Evolutionary conservation across 768 basidiomycete species (phyloP), one percentile per base, ranked within the genome.

Genomic region (Tulasnella sp.): DNA sequence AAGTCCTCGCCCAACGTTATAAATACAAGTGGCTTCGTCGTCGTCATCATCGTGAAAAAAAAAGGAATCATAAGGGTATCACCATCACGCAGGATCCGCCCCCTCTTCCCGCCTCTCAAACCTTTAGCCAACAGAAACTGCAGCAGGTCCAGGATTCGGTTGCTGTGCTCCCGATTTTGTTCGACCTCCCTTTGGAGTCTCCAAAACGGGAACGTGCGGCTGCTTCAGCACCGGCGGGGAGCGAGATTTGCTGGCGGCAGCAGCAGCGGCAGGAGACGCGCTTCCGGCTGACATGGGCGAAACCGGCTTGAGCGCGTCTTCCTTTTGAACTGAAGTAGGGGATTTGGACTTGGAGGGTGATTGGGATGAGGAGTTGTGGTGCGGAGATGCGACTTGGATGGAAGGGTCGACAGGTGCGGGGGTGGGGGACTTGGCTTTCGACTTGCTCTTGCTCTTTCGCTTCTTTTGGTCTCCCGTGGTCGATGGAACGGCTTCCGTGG

Each of bases 271-370:
- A 16, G 26, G 55, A 26, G 75, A 26, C 20, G 69, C 20, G 42
- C 44, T 46, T 35, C 73, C 51, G 3, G 73, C 4, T 26, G 61
- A 70, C 76, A 77, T 71, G 18, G 76, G 76, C 13, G 76, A 77
- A 16, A 77, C 48, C 40, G 76, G 76, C 35, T 77, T 77, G 32
- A 77, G 39, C 67, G 76, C 76, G 42, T 77, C 76, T 32, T 77
- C 44, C 57, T 77, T 55, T 18, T 35, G 70, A 70, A 23, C 16
- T 23, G 57, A 42, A 16, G 61, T 37, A 13, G 37, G 37, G 26
- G 76, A 77, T n/a, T 69, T 71, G 37, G 57, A 70, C 51, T 77
- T 77, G 67, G 76, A 70, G 11, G 76, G 39, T 13, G 76, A 70
- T 71, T 37, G 61, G 20, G 57, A 44, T 6, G 74, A 40, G 32